phyloP scores from a whole-genome alignment of 2,329 filamentous ascomycete species.

The Aureobasidium sp. region DNA sequence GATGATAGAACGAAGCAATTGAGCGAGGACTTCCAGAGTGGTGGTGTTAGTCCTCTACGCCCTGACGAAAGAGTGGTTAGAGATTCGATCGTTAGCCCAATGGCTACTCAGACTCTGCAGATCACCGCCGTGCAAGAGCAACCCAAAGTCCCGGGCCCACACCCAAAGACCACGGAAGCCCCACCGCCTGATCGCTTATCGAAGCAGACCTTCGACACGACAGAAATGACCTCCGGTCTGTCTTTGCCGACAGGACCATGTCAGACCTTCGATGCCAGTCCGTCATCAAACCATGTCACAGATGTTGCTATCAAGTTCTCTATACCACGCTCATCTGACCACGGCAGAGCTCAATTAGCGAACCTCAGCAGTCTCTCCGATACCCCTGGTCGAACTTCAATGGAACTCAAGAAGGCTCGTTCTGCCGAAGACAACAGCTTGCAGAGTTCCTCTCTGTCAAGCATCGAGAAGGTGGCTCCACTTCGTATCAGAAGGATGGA shows the following conservation, averaged over 20 bases:
- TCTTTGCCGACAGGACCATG: not conserved
- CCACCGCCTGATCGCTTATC: not conserved
- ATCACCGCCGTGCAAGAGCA: conserved; percentile 15
- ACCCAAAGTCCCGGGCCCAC: not conserved
- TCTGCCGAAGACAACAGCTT: conserved; percentile 17
- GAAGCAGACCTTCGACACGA: not conserved
- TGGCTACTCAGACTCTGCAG: conserved; percentile 22
- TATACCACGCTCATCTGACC: conserved; percentile 27
- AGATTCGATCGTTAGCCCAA: conserved; percentile 27
- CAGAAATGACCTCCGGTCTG: not conserved
- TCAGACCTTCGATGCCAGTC: not conserved
- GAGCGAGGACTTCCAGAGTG: not conserved
- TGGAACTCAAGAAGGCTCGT: conserved; percentile 5
- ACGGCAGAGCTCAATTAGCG: conserved; percentile 27
- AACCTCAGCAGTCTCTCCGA: conserved; percentile 18
- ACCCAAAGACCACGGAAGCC: not conserved
- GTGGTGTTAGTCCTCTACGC: conserved; percentile 25
- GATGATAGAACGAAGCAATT: not conserved
- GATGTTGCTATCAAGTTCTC: conserved; percentile 31
- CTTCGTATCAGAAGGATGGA: conserved; percentile 26
- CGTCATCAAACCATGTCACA: conserved; percentile 24
- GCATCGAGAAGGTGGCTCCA: conserved; percentile 25
- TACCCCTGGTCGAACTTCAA: not conserved
- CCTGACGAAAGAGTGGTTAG: conserved; percentile 23
- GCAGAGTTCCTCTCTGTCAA: conserved; percentile 12